Base-by-base conservation (phyloP, 345 rosid species). In the Zanthoxylum bungeanum region DNA sequence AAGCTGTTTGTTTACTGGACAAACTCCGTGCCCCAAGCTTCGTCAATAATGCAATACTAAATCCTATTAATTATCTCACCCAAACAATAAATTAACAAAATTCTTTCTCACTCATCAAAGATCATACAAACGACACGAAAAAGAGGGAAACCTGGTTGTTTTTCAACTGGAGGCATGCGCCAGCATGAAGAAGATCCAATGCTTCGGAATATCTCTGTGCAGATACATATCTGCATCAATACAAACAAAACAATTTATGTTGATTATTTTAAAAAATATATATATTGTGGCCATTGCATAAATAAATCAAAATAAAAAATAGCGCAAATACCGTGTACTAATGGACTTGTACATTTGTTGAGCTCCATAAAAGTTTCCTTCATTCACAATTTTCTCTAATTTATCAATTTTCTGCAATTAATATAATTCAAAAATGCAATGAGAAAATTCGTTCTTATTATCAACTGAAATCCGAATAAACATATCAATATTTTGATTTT, bases 271-370 rank as follows among this genome's bases (percentile, higher is more conserved):
- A 12, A 5, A 49, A 19, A 2, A 7, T 3, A 6, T 22, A 21
- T 17, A 10, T 30, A 30, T 3, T 9, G 22, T 9, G 60, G 5
- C 3, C 11, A 12, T 4, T 31, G 47, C 24, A 59, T 31, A 30
- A 46, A 46, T 25, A 14, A 42, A 64, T 27, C 24, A 64, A 64
- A 4, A 60, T 46, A 7, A 21, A 28, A 33, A 19, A 58, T 31
- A 63, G 11, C 1, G 55, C 16, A 27, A 50, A 9, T 80, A 92
- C 99, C 99, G 82, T 42, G 98, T 90, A 74, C 96, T 86, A 60
- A 88, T 85, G 7, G 96, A 90, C 85, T 91, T 92, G 80, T 91
- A 95, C 96, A 95, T 95, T 91, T 95, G 97, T 42, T 90, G 96
- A 56, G 98, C 97, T 79, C 99, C 98, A 86, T 95, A 95, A 80